phyloP scores from a whole-genome alignment of 2,329 filamentous ascomycete genomes.

The Truncatella angustata region DNA sequence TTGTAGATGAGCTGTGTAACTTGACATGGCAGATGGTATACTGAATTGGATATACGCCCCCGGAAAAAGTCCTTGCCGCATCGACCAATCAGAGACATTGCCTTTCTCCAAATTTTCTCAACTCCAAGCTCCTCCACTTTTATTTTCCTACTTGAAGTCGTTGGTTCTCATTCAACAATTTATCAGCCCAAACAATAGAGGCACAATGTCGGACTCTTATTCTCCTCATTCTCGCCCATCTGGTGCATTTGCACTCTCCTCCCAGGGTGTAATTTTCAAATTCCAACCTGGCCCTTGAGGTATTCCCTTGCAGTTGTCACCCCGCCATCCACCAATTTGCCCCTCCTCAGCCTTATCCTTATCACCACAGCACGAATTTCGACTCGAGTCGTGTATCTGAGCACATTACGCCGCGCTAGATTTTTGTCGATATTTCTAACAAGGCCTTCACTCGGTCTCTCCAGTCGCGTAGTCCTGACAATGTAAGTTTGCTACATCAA shows the following conservation, averaged over 20 bases:
- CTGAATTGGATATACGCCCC: neutral
- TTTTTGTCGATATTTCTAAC: too few species aligned
- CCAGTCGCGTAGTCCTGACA: too few species aligned
- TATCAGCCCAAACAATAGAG: constrained; percentile 1
- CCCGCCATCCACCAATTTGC: neutral
- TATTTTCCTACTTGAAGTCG: constrained; percentile 9
- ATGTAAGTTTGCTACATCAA: too few species aligned
- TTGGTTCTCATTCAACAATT: neutral
- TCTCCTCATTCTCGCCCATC: neutral
- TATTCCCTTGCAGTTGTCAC: neutral
- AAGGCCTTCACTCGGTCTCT: too few species aligned
- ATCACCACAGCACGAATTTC: constrained; percentile 2
- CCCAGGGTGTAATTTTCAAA: neutral
- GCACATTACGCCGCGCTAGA: neutral
- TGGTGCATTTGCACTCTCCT: constrained; percentile 5
- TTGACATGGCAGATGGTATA: neutral
- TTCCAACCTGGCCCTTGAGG: neutral
- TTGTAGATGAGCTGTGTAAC: neutral
- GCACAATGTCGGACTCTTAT: constrained; percentile 1
- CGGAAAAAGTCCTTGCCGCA: neutral
- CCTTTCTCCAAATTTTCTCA: neutral
- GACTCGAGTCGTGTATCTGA: neutral
- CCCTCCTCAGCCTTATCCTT: constrained; percentile 9
- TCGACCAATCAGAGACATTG: constrained; percentile 1
- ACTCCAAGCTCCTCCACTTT: neutral